Evolutionary conservation across 106 monocot genomes (phyloP).

Genomic region (Posidonia australis): DNA sequence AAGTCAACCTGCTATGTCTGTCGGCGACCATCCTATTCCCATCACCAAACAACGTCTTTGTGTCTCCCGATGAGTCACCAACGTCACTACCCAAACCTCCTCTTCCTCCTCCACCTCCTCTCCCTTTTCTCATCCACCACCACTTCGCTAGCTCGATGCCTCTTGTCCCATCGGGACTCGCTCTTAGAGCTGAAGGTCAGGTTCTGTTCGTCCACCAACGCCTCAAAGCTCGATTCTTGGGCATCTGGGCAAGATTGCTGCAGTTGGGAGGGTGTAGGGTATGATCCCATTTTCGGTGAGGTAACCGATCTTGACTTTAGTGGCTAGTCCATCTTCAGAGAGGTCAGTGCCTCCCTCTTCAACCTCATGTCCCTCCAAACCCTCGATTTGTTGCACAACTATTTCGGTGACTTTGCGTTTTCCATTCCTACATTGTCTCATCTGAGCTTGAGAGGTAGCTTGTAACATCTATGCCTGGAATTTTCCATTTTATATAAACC

Average conservation of each 20-base stretch:
- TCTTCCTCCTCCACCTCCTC: neutral
- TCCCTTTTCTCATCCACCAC: neutral
- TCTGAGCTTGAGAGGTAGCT: no score
- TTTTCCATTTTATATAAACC: no score
- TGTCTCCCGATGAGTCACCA: no score
- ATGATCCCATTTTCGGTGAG: conserved; percentile 7
- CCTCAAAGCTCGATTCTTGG: conserved; percentile 23
- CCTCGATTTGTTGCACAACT: conserved; percentile 30
- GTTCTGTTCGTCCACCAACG: neutral
- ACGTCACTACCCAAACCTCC: neutral
- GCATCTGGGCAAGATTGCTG: conserved; percentile 24
- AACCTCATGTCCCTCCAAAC: conserved; percentile 31
- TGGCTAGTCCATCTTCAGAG: conserved; percentile 16
- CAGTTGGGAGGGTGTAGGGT: conserved; percentile 42
- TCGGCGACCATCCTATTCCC: no score
- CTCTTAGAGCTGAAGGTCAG: neutral
- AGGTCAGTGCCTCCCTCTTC: conserved; percentile 22
- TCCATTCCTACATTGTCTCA: no score
- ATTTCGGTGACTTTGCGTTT: no score
- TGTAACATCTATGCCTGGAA: no score
- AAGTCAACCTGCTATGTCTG: no score
- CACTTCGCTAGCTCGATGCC: neutral
- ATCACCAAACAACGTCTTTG: no score
- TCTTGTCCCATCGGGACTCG: neutral
- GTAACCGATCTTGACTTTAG: conserved; percentile 43